Evolutionary conservation across 2,329 filamentous ascomycete genomes (phyloP).

Genomic region (Pestalotiopsis sp.): DNA sequence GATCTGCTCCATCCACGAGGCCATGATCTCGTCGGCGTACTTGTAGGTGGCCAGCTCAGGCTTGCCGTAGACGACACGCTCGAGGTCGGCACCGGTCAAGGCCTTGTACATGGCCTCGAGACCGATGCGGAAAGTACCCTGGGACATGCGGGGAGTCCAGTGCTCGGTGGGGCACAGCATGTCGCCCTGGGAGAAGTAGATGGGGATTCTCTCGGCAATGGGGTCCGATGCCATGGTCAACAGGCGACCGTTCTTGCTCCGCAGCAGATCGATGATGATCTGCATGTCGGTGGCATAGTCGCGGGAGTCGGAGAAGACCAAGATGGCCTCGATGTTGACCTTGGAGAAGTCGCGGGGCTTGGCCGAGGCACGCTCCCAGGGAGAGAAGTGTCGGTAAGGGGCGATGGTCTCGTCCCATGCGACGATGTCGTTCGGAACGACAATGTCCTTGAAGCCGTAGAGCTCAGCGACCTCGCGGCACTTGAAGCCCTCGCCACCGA

Average conservation of each 20-base stretch:
- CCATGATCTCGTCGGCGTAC: conserved; percentile 74
- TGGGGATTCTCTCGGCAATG: conserved; percentile 67
- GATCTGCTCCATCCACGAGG: conserved; percentile 75
- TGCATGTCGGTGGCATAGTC: conserved; percentile 78
- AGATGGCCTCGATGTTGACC: conserved; percentile 72
- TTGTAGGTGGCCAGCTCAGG: conserved; percentile 77
- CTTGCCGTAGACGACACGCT: conserved; percentile 78
- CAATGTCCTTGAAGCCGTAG: conserved; percentile 74
- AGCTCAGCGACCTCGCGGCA: conserved; percentile 73
- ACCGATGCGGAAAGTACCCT: conserved; percentile 75
- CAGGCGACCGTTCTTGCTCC: conserved; percentile 67
- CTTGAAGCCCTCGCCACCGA: conserved; percentile 75
- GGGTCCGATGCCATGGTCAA: conserved; percentile 69
- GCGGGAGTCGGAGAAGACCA: conserved; percentile 74
- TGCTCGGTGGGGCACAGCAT: conserved; percentile 64
- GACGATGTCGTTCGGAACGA: conserved; percentile 74
- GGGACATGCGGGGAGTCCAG: conserved; percentile 69
- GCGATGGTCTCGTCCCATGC: conserved; percentile 71
- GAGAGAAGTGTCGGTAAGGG: conserved; percentile 69
- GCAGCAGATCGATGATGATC: conserved; percentile 74
- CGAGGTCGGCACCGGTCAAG: conserved; percentile 69
- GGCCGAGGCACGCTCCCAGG: conserved; percentile 67
- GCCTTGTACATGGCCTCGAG: conserved; percentile 76
- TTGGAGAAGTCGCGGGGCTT: conserved; percentile 73
- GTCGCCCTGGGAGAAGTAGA: conserved; percentile 62